These are phyloP conservation scores for Rosa chinensis DNA, from an alignment of 306 rosid species.

Conservation along the genomic window DNA sequence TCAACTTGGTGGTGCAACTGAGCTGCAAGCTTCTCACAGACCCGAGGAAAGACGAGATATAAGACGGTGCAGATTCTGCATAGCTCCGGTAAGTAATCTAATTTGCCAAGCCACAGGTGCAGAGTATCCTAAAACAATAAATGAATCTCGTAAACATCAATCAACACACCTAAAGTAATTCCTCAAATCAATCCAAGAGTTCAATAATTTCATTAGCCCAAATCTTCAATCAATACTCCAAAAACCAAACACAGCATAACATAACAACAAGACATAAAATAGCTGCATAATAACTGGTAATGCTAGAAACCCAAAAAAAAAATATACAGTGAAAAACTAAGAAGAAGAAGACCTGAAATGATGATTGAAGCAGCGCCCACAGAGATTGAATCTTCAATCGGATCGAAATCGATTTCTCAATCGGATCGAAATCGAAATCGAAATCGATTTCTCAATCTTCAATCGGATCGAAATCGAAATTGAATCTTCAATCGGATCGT, in stretches of 20 bases:
- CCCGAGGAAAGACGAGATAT: too few relatives aligned
- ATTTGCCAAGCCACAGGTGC: not conserved
- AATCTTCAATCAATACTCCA: not conserved
- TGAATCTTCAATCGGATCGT: too few relatives aligned
- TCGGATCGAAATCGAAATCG: too few relatives aligned
- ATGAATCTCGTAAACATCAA: not conserved
- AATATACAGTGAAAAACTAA: not conserved
- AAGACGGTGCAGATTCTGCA: too few relatives aligned
- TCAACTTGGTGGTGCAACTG: slow-evolving; percentile 66
- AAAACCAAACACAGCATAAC: not conserved
- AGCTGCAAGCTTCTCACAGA: slow-evolving; percentile 83
- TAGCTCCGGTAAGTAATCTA: too few relatives aligned
- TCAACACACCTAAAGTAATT: not conserved
- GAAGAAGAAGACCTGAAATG: not conserved
- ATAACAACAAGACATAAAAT: not conserved
- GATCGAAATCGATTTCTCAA: not conserved
- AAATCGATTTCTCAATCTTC: too few relatives aligned
- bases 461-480: too few relatives aligned
- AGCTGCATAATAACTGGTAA: too few relatives aligned
- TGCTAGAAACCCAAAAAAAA: not conserved
- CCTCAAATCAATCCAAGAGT: not conserved
- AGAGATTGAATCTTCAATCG: not conserved
- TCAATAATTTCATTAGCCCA: not conserved
- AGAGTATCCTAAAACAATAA: not conserved
- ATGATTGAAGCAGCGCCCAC: not conserved